phyloP scores from a whole-genome alignment of 768 basidiomycete genomes.

The Mycena filopes region DNA sequence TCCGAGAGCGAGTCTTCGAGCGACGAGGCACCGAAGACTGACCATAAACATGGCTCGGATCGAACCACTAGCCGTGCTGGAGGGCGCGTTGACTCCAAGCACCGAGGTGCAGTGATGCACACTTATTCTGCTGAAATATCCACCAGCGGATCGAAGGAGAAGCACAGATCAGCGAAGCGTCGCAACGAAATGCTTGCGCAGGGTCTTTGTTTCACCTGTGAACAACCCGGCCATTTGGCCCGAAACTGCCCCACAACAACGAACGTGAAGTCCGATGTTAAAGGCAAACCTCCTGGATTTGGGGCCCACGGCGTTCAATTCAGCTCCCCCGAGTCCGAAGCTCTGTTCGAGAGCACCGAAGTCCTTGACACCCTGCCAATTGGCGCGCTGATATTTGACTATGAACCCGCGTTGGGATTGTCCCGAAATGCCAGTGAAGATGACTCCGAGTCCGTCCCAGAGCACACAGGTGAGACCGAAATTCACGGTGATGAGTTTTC shows the following conservation, averaged over 20 bases:
- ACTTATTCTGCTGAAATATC: not conserved
- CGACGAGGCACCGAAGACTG: no score
- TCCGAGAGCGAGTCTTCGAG: no score
- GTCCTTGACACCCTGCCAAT: no score
- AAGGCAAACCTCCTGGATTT: slow-evolving; percentile 30
- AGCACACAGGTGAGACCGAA: no score
- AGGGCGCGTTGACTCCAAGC: not conserved
- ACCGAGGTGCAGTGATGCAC: not conserved
- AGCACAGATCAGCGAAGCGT: slow-evolving; percentile 3
- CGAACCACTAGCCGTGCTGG: not conserved
- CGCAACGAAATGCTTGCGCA: slow-evolving; percentile 31
- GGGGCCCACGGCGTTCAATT: slow-evolving; percentile 23
- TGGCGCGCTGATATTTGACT: no score
- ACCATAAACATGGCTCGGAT: no score
- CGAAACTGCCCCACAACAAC: slow-evolving; percentile 38
- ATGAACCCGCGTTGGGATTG: no score
- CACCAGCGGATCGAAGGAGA: not conserved
- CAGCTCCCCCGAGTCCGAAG: no score
- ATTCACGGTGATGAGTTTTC: no score
- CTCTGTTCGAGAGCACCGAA: no score
- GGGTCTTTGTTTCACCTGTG: slow-evolving; percentile 43
- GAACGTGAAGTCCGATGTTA: slow-evolving; percentile 17
- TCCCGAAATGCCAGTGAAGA: no score
- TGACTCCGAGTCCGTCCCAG: no score
- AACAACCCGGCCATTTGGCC: slow-evolving; percentile 30